Evolutionary conservation across 176 grass and related monocot species (phyloP), one percentile per base, ranked within the genome.

Genomic region (Urochloa ruziziensis): DNA sequence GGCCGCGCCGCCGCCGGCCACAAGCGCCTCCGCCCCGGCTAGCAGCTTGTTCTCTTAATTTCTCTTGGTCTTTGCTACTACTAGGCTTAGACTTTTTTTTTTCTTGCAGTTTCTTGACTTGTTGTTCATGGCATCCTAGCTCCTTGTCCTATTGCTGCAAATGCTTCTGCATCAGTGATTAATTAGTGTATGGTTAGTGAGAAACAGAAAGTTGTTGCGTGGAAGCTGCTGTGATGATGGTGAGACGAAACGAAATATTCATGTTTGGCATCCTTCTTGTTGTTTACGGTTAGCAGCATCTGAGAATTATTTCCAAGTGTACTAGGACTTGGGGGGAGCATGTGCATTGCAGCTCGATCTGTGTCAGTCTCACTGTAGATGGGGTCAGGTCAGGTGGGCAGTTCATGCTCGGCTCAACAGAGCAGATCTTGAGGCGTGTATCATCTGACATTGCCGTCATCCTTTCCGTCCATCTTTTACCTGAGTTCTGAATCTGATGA

Each of bases 1-100:
- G 89, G 72, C 63, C 83, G 64, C 34, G 40, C 64, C 32, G 77
- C 7, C 27, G 40, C 84, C 32, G 77, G 85, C 0, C 86, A 91
- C 47, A 91, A 91, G 82, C 85, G 90, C 78, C 36, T 88, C 67
- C 70, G 90, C 19, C 90, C 82, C 0, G 77, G 82, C 58, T 91
- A 68, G 66, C 32, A 12, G 43, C 10, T 5, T 48, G n/a, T n/a
- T n/a, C n/a, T n/a, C n/a, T n/a, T n/a, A n/a, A n/a, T n/a, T n/a
- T 39, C 37, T 39, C 37, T 39, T 39, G 37, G 0, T 39, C 43
- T 46, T 46, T 13, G 43, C 43, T 14, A 39, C 43, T 43, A 11
- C 53, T 85, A 85, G 77, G 76, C 32, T 79, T 75, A 6, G 65
- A 16, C 48, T 70, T 64, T 19, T 23, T 47, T 17, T 17, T 48